Evolutionary conservation across 164 flowering plant species (phyloP), one percentile per base, ranked within the genome.

Genomic region (Protea cynaroides): DNA sequence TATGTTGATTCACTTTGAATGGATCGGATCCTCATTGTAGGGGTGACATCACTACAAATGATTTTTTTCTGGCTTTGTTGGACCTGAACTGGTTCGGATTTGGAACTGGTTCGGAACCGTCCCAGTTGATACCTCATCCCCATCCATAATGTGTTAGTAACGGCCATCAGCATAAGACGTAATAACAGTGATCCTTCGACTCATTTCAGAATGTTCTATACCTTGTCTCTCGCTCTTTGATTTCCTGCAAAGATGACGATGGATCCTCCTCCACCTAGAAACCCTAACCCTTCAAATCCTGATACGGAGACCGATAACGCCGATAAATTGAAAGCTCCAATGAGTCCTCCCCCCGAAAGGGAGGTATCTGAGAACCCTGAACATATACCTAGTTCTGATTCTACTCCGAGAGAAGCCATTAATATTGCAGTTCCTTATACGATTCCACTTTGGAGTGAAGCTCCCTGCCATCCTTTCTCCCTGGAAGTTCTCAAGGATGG

Each of bases 401-500:
- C 65, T 21, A 25, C 57, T 6, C 21, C 68, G 10, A 21, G 61
- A 50, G 58, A 64, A 38, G 7, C 55, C 44, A 36, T 44, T 24
- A 69, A 40, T 49, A 58, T 56, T 19, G 62, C 76, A 8, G 83
- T 83, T 22, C 97, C 99, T 1, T 94, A 94, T 70, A 73, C 76
- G 8, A 85, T 91, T 66, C 99, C 99, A 8, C 74, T 82, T 0
- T 94, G 99, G 99, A 88, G 94, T 58, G 85, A 72, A 44, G 74
- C 88, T 7, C 99, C 99, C 0, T 52, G 73, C 50, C 88, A 83
- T 63, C 71, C 82, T 0, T 94, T 75, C 70, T 73, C 18, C 58
- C 63, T 94, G 9, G 97, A 94, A 73, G 88, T 94, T 23, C 90
- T 94, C 51, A 91, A 91, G 69, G 96, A 87, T 47, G 99, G 99